Evolutionary conservation across 176 grass and related monocot species (phyloP), one percentile per base, ranked within the genome.

Genomic region (Musa troglodytarum): DNA sequence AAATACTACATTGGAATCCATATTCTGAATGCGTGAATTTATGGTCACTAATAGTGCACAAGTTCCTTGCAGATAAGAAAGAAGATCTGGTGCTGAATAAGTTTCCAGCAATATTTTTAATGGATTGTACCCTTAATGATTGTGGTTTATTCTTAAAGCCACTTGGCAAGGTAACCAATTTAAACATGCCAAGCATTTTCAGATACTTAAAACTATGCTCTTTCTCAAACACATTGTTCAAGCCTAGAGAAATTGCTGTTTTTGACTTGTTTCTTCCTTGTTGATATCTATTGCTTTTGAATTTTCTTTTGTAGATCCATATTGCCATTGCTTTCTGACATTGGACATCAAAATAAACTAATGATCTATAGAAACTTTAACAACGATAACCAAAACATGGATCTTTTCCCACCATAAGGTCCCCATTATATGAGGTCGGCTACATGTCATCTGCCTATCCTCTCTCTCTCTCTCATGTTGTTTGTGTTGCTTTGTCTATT

Each of bases 111-210:
- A 85, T 93, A 82, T 88, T 91, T 62, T 69, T 89, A 70, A 98
- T 98, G 79, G 94, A 98, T 68, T 98, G 88, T 72, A 91, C 88
- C 14, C 76, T 70, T 82, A 93, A 93, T 76, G 88, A 93, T 77
- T 98, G 88, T 79, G 77, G 34, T 63, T 86, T 77, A 81, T 83
- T 98, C 72, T 80, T 93, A 73, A 83, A 80, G 71, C 77, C 77
- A 56, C 76, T 73, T 75, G 86, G 69, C 69, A 91, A 89, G 94
- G 94, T 97, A 93, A 29, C 14, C 2, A 2, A 56, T 57, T 54
- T 56, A 14, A 75, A 53, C 57, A 0, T 52, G 43, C n/a, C 28
- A 10, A 51, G 19, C 6, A 13, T 77, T 52, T 49, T 22, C 16
- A 49, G 52, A 13, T 22, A 23, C 22, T 65, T 23, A 51, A n/a